phyloP scores from a whole-genome alignment of 176 grass and related monocot genomes.

The Eragrostis curvula region DNA sequence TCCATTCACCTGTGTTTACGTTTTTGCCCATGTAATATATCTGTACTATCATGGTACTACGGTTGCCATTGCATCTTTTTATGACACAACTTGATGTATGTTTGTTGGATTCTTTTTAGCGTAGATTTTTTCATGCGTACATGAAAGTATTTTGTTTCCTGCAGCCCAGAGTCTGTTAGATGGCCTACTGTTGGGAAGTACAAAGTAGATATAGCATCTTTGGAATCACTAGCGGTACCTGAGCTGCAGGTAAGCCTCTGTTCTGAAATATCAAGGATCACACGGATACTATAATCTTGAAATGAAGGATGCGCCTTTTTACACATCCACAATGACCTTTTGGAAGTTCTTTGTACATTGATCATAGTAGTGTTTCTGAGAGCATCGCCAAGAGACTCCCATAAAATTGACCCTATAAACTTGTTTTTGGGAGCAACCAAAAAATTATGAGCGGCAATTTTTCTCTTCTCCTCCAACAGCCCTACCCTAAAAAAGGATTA shows the following conservation, averaged over 20 bases:
- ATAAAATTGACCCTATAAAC: no score
- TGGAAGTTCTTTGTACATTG: background rate
- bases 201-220: slow-evolving; percentile 84
- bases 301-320: background rate
- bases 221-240: slow-evolving; percentile 87
- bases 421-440: no score
- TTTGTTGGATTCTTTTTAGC: slow-evolving; percentile 1
- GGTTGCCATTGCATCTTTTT: background rate
- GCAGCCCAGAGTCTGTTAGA: slow-evolving; percentile 68
- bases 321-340: background rate
- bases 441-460: no score
- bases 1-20: background rate
- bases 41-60: background rate
- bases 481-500: no score
- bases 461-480: no score
- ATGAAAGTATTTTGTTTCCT: slow-evolving; percentile 32
- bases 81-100: background rate
- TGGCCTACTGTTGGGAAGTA: slow-evolving; percentile 95
- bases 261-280: slow-evolving; percentile 2
- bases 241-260: slow-evolving; percentile 65
- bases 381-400: no score
- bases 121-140: background rate
- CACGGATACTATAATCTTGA: background rate
- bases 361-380: background rate
- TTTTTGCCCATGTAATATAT: slow-evolving; percentile 2